A percentile compares a stretch with the other conserved stretches of the same genome.
phyloP scores from a whole-genome alignment of 441 rosid species.

The Macaranga tanarius region DNA sequence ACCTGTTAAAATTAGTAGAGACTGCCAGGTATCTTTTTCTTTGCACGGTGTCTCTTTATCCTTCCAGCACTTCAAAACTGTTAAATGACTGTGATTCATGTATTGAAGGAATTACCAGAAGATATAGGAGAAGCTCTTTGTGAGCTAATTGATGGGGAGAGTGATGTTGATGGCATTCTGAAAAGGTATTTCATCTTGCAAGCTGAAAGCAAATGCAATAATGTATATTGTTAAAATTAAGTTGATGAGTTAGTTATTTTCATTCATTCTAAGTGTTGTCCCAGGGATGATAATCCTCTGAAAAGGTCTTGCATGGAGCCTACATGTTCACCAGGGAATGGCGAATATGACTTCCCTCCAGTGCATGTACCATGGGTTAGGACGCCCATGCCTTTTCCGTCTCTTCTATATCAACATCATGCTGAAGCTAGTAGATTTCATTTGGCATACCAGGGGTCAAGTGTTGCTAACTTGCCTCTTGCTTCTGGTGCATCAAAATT shows the following conservation, averaged over 20 bases:
- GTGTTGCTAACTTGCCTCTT: slow-evolving; percentile 37
- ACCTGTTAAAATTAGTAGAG: slow-evolving; percentile 98
- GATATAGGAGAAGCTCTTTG: slow-evolving; percentile 96
- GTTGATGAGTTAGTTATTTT: slow-evolving; percentile 20
- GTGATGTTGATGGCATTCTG: slow-evolving; percentile 43
- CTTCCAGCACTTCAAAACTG: slow-evolving; percentile 13
- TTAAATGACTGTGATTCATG: slow-evolving; percentile 20
- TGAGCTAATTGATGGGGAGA: slow-evolving; percentile 72
- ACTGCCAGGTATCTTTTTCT: slow-evolving; percentile 71
- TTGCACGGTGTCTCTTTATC: slow-evolving; percentile 4
- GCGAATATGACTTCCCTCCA: slow-evolving; percentile 46
- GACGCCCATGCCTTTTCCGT: slow-evolving; percentile 47
- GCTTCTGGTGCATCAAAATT: slow-evolving; percentile 43
- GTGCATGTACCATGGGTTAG: slow-evolving; percentile 52
- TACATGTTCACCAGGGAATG: slow-evolving; percentile 55
- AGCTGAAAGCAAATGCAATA: slow-evolving; percentile 10
- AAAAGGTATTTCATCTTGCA: slow-evolving; percentile 46
- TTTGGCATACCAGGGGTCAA: slow-evolving; percentile 44
- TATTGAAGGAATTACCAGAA: slow-evolving; percentile 71
- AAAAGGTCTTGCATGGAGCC: slow-evolving; percentile 53
- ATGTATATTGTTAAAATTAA: slow-evolving; percentile 19
- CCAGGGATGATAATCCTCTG: slow-evolving; percentile 51
- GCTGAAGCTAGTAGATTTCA: slow-evolving; percentile 56
- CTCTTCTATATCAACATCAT: slow-evolving; percentile 53
- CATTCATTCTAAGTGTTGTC: slow-evolving; percentile 30